Conservation (phyloP, 2,329 filamentous ascomycete genomes). For the Colletotrichum sublineola region DNA sequence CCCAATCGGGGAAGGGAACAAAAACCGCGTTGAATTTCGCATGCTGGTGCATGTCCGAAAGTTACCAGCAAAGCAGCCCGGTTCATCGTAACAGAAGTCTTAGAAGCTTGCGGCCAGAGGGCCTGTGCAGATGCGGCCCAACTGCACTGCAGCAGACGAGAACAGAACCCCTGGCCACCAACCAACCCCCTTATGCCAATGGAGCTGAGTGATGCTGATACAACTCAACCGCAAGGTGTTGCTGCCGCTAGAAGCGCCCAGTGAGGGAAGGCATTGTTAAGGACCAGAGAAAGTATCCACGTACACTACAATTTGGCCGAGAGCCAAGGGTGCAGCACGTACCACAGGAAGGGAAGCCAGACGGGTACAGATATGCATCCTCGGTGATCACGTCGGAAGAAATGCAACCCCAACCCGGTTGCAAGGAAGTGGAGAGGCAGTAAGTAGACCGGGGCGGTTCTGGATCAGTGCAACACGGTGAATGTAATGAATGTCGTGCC, state of each 20-base stretch:
- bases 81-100: neutral
- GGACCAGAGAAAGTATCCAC: neutral
- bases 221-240: neutral
- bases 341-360: neutral
- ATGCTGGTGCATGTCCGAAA: neutral
- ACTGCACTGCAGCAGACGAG: constrained; percentile 15
- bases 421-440: neutral
- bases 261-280: neutral
- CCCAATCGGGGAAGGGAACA: neutral
- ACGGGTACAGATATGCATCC: neutral
- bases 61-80: neutral
- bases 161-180: neutral
- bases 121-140: constrained; percentile 22
- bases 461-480: neutral
- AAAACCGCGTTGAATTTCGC: neutral
- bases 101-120: constrained; percentile 8
- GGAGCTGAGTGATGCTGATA: constrained; percentile 1
- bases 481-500: neutral
- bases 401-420: neutral
- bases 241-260: constrained; percentile 17
- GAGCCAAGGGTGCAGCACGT: neutral
- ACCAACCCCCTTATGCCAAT: neutral
- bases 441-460: neutral
- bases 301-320: neutral
- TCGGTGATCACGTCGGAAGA: constrained; percentile 18